Percentiles rank a stretch among this genome's conserved stretches.
Conservation (phyloP, 176 grass and related monocot genomes). For the Eragrostis nindensis region DNA sequence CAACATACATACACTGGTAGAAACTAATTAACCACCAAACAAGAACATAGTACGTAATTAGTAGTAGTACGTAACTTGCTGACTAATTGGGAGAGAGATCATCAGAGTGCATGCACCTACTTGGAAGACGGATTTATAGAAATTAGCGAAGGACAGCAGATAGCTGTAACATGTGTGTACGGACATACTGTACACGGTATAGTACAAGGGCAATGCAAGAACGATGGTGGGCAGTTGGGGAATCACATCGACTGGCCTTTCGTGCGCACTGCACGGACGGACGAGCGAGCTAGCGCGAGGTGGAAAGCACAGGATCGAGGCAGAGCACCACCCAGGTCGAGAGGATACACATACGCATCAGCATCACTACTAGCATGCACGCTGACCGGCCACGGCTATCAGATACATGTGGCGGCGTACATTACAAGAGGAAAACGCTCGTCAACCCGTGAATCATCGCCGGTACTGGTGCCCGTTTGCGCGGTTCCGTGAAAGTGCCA, state of each 20-base stretch:
- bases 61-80: no score
- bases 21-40: slow-evolving; percentile 2
- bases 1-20: no score
- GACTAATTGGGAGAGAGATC: neutral
- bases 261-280: slow-evolving; percentile 24
- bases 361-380: no score
- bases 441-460: neutral
- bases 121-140: neutral
- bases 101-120: neutral
- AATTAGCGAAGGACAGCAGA: neutral
- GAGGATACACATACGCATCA: neutral
- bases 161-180: neutral
- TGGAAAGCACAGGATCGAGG: neutral
- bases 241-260: slow-evolving; percentile 36
- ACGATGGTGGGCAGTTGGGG: slow-evolving; percentile 12
- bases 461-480: neutral
- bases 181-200: neutral
- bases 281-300: neutral
- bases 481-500: neutral
- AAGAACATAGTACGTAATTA: neutral
- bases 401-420: no score
- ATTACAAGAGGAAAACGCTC: neutral
- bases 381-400: no score
- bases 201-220: neutral
- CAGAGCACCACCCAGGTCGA: neutral